Evolutionary conservation across 176 grass and related monocot genomes (phyloP).

Genomic region (Juncus effusus): DNA sequence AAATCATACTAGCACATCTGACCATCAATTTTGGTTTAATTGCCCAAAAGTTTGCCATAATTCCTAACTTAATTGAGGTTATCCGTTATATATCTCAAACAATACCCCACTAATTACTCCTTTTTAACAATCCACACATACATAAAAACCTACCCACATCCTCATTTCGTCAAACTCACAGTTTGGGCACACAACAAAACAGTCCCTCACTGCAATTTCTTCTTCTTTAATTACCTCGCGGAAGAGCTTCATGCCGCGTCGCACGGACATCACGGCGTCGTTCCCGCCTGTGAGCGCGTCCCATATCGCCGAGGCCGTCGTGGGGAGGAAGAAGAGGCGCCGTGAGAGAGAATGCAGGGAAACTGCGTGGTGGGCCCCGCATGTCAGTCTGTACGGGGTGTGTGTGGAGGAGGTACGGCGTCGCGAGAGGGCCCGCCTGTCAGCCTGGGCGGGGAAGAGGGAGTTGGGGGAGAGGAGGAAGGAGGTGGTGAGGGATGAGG

Average conservation of each 20-base stretch:
- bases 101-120: too few species aligned
- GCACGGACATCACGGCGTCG: conserved; percentile 46
- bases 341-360: conserved; percentile 30
- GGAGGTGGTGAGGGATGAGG: neutral
- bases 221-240: conserved; percentile 34
- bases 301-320: conserved; percentile 42
- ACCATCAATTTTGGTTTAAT: too few species aligned
- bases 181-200: too few species aligned
- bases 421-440: neutral
- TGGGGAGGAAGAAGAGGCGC: conserved; percentile 48
- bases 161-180: too few species aligned
- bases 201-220: too few species aligned
- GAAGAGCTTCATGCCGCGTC: conserved; percentile 81
- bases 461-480: conserved; percentile 15
- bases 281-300: conserved; percentile 55
- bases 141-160: too few species aligned
- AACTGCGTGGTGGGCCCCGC: conserved; percentile 3
- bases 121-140: too few species aligned
- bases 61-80: too few species aligned
- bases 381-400: neutral
- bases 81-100: too few species aligned
- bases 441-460: neutral
- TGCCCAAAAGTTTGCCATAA: too few species aligned
- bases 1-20: too few species aligned
- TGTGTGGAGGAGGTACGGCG: conserved; percentile 9